Evolutionary conservation across 371 early-diverging fungal genomes (phyloP).

Genomic region (Syncephalastrum contaminatum): DNA sequence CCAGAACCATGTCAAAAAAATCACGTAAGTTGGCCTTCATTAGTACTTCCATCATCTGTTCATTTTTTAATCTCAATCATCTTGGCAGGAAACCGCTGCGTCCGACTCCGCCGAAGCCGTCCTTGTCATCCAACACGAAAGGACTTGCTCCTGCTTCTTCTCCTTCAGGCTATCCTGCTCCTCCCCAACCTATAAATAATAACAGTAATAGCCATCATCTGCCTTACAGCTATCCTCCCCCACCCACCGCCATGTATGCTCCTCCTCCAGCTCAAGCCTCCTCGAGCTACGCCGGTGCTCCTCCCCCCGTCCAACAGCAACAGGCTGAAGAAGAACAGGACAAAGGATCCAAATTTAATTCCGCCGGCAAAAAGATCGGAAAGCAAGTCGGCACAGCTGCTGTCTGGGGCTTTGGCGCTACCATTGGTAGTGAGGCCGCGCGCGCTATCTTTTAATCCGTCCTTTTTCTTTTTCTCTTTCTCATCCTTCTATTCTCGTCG

Average conservation of each 20-base stretch:
- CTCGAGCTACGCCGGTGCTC: conserved; percentile 1
- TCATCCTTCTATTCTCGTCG: too few species aligned
- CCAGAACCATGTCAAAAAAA: conserved; percentile 47
- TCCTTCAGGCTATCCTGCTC: conserved; percentile 1
- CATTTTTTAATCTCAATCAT: conserved; percentile 1
- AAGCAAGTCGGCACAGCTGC: conserved; percentile 40
- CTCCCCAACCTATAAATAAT: conserved; percentile 9
- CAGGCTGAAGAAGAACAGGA: conserved; percentile 16
- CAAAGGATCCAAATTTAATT: conserved; percentile 28
- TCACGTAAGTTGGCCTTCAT: conserved; percentile 23
- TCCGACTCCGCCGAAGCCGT: conserved; percentile 2
- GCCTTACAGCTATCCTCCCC: conserved; percentile 50
- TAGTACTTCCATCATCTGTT: not conserved
- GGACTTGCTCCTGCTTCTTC: too few species aligned
- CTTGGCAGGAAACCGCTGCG: not conserved
- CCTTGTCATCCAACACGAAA: not conserved
- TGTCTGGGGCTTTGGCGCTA: conserved; percentile 48
- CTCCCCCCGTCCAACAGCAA: conserved; percentile 5
- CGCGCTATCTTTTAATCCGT: conserved; percentile 33
- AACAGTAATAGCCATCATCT: conserved; percentile 6
- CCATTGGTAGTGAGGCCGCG: conserved; percentile 43
- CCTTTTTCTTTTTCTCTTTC: too few species aligned
- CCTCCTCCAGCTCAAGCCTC: conserved; percentile 14
- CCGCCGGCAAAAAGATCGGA: conserved; percentile 44
- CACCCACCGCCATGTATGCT: conserved; percentile 41